phyloP scores from a whole-genome alignment of 2,329 filamentous ascomycete species.

The Pseudocercospora macadamiae region DNA sequence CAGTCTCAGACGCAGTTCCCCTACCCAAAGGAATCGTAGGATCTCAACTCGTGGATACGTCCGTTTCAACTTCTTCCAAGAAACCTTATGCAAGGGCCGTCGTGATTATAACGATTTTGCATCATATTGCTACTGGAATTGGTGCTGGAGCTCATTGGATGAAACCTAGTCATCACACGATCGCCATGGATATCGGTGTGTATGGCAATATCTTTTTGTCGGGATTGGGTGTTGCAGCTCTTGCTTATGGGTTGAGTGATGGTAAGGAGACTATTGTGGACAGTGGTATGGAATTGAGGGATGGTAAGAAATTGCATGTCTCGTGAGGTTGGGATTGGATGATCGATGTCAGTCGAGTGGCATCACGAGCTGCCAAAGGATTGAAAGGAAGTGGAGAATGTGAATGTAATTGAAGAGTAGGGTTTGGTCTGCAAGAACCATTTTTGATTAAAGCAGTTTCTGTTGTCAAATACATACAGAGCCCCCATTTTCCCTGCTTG shows the following conservation, averaged over 20 bases:
- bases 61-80: slow-evolving; percentile 21
- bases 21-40: slow-evolving; percentile 27
- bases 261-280: slow-evolving; percentile 23
- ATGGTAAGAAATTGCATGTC: slow-evolving; percentile 29
- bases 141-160: slow-evolving; percentile 40
- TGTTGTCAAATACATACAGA: slow-evolving; percentile 9
- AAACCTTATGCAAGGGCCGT: slow-evolving; percentile 39
- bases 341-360: no score
- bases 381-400: no score
- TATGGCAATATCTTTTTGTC: slow-evolving; percentile 38
- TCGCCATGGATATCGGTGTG: slow-evolving; percentile 41
- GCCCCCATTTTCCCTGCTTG: slow-evolving; percentile 7
- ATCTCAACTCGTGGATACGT: slow-evolving; percentile 25
- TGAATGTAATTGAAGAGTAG: no score
- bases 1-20: slow-evolving; percentile 37
- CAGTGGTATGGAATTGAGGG: slow-evolving; percentile 16
- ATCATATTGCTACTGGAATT: slow-evolving; percentile 40
- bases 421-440: slow-evolving; percentile 3
- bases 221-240: slow-evolving; percentile 33
- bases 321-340: slow-evolving; percentile 14
- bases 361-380: no score
- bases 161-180: slow-evolving; percentile 36
- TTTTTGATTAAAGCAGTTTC: slow-evolving; percentile 8
- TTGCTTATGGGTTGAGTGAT: slow-evolving; percentile 30
- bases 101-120: slow-evolving; percentile 39